These are phyloP conservation scores for Millerago galiae DNA, from an alignment of 805 yeast genomes.

Conservation along the genomic window DNA sequence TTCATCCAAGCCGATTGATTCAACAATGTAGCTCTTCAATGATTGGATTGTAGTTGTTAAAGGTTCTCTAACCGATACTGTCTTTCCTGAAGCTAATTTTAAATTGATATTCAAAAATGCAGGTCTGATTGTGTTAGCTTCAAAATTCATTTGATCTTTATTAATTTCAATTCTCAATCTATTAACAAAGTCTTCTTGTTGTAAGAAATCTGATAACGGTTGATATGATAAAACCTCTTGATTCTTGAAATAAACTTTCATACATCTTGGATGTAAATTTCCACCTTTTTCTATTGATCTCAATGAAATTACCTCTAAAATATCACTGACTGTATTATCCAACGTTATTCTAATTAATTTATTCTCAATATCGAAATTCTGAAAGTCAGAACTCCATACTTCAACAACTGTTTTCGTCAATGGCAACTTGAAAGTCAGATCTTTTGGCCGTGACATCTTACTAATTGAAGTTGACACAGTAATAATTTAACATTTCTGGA, in stretches of 20 bases:
- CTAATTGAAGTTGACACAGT: background rate
- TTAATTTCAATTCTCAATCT: constrained; percentile 19
- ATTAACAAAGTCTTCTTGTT: constrained; percentile 5
- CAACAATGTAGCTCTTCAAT: constrained; percentile 13
- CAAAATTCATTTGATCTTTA: constrained; percentile 2
- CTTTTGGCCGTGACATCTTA: constrained; percentile 15
- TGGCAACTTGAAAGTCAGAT: constrained; percentile 15
- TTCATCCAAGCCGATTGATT: constrained; percentile 10
- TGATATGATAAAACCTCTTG: constrained; percentile 13
- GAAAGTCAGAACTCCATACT: constrained; percentile 18
- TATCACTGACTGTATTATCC: constrained; percentile 21
- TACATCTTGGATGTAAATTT: constrained; percentile 12
- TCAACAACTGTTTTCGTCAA: constrained; percentile 8
- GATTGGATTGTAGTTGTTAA: constrained; percentile 11
- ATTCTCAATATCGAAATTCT: constrained; percentile 12
- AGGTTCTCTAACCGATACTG: constrained; percentile 9
- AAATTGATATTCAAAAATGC: constrained; percentile 15
- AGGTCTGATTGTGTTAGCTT: constrained; percentile 6
- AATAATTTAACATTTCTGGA: background rate
- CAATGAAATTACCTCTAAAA: constrained; percentile 17
- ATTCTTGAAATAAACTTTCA: constrained; percentile 10
- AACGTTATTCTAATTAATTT: constrained; percentile 17
- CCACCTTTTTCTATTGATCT: constrained; percentile 14
- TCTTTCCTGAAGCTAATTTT: constrained; percentile 16
- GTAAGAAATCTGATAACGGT: constrained; percentile 13